Base-by-base conservation (phyloP, 1,284 basidiomycete genomes). In the Trichosporon sp. region DNA sequence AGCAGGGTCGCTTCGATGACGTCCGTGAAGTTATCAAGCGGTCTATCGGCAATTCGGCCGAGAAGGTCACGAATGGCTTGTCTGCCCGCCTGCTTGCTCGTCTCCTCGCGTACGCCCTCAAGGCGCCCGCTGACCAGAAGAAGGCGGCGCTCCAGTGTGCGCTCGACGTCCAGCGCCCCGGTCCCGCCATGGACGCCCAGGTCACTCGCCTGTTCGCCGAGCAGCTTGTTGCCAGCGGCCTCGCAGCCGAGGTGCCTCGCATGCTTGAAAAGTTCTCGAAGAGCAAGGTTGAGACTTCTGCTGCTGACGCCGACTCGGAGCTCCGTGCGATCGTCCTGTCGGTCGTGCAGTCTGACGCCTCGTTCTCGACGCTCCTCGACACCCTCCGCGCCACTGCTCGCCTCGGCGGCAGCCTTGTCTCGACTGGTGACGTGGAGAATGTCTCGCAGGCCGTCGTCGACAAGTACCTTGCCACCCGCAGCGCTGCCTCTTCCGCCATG, bases 1-100 rank as follows among this genome's bases (percentile, higher is more conserved):
- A 76, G 14, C 72, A 80, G 7, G 81, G 81, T 14, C 82, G 83
- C 73, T 71, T 86, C 8, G 77, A 80, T 0, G 85, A 89, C 23
- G 64, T 65, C 0, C 23, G 49, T 9, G 16, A 32, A 13, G 34
- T 25, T 19, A 23, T 54, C 27, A 27, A 23, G 25, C 27, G 13
- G 14, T 29, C 27, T 13, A 8, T 2, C 25, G 8, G 31, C 9
- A 23, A n/a, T 6, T 14, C 44, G 16, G 13, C 32, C 19, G 32
- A 52, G 29, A 14, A 13, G 10, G 14, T 61, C 6, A 14, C 13
- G 21, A 31, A 23, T 19, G 16, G 44, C 4, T 11, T 9, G 11
- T 34, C 46, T 8, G 59, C 49, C 3, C 16, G n/a, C 21, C 8
- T 11, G 2, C 3, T 56, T 5, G 59, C 49, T 36, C 23, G 21